Evolutionary conservation across 768 basidiomycete genomes (phyloP), one percentile per base, ranked within the genome.

Genomic region (Auricularia heimuer): DNA sequence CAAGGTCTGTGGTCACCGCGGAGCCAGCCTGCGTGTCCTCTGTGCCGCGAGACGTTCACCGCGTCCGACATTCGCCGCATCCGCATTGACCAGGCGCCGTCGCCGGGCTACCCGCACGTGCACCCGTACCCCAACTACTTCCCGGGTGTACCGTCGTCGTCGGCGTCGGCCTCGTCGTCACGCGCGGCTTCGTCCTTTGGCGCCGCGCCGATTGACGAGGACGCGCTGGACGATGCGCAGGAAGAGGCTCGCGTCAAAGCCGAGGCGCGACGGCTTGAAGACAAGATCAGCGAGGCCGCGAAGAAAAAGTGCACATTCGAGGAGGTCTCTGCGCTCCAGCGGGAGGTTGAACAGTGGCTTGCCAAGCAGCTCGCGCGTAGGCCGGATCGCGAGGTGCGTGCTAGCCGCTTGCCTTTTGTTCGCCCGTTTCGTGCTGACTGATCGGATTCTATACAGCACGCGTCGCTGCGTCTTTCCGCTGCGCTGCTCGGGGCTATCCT

Each of bases 271-370:
- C 77, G 83, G 67, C 79, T 92, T 65, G 90, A 92, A 76, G 84
- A 85, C 76, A 90, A 85, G 75, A 89, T 92, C 65, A 85, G 85
- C 65, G 83, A 81, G 70, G 86, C 91, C 70, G 90, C 90, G 39
- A 83, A 84, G 14, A 89, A 89, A 83, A 91, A 89, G 81, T 90
- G 88, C 77, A 90, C 89, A 45, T 90, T 92, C 66, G 90, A 92
- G 74, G 90, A 92, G 78, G 88, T 92, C 62, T 83, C 85, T 62
- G 77, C 81, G 66, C 82, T 92, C 68, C 88, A 90, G 76, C 83
- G 85, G 71, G 90, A 92, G 77, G 81, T 92, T 67, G 83, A 89
- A 73, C 83, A 85, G 67, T 92, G 89, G 89, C 75, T 92, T 65
- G 78, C 77, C 56, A 77, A 83, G 62, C 86, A 87, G 70, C 78